These are phyloP conservation scores for Beauveria pseudobassiana DNA, from an alignment of 2,329 filamentous ascomycete genomes.

Conservation along the genomic window DNA sequence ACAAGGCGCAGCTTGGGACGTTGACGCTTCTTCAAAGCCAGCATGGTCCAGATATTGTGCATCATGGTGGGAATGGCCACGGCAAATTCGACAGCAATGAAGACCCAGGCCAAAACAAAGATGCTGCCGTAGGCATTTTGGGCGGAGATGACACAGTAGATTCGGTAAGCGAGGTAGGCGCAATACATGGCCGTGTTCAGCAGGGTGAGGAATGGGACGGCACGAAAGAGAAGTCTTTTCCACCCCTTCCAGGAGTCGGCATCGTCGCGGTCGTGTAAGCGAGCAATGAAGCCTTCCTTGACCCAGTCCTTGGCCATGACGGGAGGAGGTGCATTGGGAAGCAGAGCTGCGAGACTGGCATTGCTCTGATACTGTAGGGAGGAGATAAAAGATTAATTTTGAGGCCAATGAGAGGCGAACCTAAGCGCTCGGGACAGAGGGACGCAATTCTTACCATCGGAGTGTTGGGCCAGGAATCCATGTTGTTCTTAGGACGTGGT, in stretches of 20 bases:
- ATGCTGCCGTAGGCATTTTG: conserved; percentile 32
- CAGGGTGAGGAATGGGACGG: conserved; percentile 33
- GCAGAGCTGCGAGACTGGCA: conserved; percentile 32
- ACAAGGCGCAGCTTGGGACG: conserved; percentile 46
- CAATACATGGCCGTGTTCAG: conserved; percentile 36
- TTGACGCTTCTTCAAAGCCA: conserved; percentile 45
- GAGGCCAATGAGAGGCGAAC: neutral
- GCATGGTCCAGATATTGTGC: conserved; percentile 52
- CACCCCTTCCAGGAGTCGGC: conserved; percentile 38
- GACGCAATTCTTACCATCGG: conserved; percentile 18
- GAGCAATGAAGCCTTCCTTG: conserved; percentile 26
- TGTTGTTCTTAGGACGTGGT: conserved; percentile 15
- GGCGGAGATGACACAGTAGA: conserved; percentile 44
- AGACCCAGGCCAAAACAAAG: conserved; percentile 48
- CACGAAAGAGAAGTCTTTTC: conserved; percentile 31
- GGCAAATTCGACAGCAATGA: conserved; percentile 47
- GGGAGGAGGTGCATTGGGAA: conserved; percentile 24
- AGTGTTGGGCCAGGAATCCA: conserved; percentile 19
- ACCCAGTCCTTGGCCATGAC: conserved; percentile 27
- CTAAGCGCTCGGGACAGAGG: neutral
- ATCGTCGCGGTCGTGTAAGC: conserved; percentile 35
- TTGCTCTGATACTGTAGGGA: conserved; percentile 33
- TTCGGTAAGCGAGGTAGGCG: conserved; percentile 42
- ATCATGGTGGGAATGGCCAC: conserved; percentile 46
- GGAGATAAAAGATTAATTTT: conserved; percentile 1